Conservation (phyloP, 768 basidiomycete genomes). For the Suillus placidus region DNA sequence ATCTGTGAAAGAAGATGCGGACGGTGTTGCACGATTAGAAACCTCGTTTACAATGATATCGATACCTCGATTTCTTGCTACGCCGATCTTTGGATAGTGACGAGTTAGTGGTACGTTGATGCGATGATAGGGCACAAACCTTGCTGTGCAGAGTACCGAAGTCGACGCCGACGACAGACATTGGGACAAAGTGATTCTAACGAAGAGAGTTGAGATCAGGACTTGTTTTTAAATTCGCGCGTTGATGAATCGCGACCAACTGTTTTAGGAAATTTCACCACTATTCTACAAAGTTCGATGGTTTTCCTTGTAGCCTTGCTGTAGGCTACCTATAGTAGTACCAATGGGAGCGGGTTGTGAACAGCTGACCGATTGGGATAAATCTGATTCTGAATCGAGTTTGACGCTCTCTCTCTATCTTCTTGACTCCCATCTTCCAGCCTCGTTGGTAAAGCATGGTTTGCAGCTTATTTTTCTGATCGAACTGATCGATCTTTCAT, state of each 20-base stretch:
- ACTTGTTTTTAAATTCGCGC: conserved; percentile 14
- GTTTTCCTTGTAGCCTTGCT: too few species aligned
- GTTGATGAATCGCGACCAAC: background rate
- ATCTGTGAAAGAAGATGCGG: conserved; percentile 35
- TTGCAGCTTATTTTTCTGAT: background rate
- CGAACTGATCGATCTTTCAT: conserved; percentile 13
- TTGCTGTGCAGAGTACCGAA: conserved; percentile 90
- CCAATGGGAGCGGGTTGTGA: too few species aligned
- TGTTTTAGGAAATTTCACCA: conserved; percentile 4
- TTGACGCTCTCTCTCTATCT: conserved; percentile 3
- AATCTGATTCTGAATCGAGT: background rate
- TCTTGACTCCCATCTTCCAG: conserved; percentile 4
- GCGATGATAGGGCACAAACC: conserved; percentile 42
- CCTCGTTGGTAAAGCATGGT: conserved; percentile 8
- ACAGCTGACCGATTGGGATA: background rate
- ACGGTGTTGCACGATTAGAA: conserved; percentile 97
- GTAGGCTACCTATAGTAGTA: too few species aligned
- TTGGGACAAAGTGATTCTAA: conserved; percentile 31
- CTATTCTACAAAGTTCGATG: conserved; percentile 7
- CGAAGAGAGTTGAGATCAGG: conserved; percentile 5
- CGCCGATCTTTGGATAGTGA: conserved; percentile 71
- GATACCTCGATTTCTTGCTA: conserved; percentile 93
- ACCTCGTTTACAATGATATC: conserved; percentile 99
- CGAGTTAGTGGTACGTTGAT: background rate
- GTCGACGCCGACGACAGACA: conserved; percentile 96